Evolutionary conservation across 2,329 filamentous ascomycete species (phyloP), one percentile per base, ranked within the genome.

Genomic region (Bipolaris oryzae): DNA sequence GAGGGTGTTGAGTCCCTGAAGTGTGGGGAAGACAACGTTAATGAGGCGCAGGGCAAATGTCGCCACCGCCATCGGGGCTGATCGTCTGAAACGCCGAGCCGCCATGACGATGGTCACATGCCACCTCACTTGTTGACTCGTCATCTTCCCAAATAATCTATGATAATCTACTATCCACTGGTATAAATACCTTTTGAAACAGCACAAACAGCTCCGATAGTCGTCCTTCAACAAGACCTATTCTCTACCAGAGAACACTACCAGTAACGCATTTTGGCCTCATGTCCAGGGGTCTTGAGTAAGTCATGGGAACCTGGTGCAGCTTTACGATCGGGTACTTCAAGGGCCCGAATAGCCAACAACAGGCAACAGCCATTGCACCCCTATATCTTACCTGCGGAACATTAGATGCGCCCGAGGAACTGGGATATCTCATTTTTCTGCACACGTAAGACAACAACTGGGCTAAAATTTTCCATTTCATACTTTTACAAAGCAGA

Each of bases 401-500:
- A n/a, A 3, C 15, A 47, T 7, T 11, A 6, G 18, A 23, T 35
- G n/a, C 3, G 33, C 2, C 4, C 10, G 7, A 10, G 13, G 20
- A 37, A 37, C 21, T 34, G 21, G 16, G 13, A 33, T 13, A 11
- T 6, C 9, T 20, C 4, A 45, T 21, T 6, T 11, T 45, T 45
- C 16, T 45, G 42, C 42, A 23, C 15, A 44, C 7, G n/a, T 35
- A 20, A 20, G 20, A 13, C 18, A 25, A 15, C 25, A 13, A 13
- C 5, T 31, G 47, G 38, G 41, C 49, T n/a, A 38, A 54, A 39
- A 38, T 50, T 46, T 53, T 56, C 50, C 63, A 66, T 63, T 58
- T 60, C 53, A 50, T 68, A 69, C 60, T 67, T 57, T 61, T 68
- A 69, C 66, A 69, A 58, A 46, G 43, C 55, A 42, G 50, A 57